These are phyloP conservation scores for Aspergillus cejpii DNA, from an alignment of 2,329 filamentous ascomycete species.

Conservation along the genomic window DNA sequence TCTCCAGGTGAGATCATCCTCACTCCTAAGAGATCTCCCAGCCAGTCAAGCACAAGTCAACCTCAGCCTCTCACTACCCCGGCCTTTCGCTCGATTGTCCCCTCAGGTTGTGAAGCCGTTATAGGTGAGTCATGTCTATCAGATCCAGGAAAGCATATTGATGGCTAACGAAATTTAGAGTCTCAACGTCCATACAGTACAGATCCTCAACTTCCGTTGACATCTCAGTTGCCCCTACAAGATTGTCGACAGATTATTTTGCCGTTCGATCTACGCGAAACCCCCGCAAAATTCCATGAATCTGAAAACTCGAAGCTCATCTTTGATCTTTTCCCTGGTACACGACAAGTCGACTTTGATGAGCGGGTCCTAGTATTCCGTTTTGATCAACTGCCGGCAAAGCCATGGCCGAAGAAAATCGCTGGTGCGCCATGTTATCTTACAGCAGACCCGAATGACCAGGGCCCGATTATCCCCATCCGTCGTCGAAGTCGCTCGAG, in stretches of 20 bases:
- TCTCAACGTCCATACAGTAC: too few relatives aligned
- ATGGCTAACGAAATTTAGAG: too few relatives aligned
- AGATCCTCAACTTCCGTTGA: too few relatives aligned
- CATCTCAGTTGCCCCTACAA: too few relatives aligned
- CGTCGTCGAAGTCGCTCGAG: constrained; percentile 1
- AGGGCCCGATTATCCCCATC: constrained; percentile 6
- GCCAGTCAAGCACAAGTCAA: too few relatives aligned
- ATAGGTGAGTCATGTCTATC: too few relatives aligned
- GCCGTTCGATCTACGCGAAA: background rate
- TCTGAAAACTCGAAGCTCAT: background rate
- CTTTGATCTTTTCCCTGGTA: background rate
- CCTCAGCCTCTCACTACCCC: too few relatives aligned
- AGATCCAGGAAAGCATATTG: too few relatives aligned
- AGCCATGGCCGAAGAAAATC: constrained; percentile 6
- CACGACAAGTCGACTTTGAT: constrained; percentile 1
- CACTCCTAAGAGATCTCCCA: too few relatives aligned
- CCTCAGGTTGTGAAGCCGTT: too few relatives aligned
- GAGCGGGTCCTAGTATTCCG: constrained; percentile 1
- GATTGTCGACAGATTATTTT: background rate
- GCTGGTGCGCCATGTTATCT: constrained; percentile 10
- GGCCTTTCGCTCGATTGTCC: too few relatives aligned
- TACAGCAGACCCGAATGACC: constrained; percentile 6
- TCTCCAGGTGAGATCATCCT: too few relatives aligned
- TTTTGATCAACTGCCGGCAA: constrained; percentile 4
- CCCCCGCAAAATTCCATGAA: background rate